A percentile compares a stretch with the other conserved stretches of the same genome.
Conservation (phyloP, 73 alveolate species). For the Tetrahymena malaccensis region DNA sequence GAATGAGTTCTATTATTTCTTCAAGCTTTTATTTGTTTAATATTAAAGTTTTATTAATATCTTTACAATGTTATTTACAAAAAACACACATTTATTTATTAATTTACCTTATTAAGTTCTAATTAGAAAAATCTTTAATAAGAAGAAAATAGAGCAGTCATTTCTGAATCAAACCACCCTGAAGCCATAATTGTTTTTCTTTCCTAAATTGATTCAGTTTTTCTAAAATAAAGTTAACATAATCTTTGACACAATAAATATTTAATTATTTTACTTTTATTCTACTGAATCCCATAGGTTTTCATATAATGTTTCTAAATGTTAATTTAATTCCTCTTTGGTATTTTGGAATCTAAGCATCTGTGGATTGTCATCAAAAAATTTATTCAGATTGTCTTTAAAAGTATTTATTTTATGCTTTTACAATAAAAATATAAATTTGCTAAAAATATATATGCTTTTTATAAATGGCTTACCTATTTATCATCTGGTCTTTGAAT, state of each 20-base stretch:
- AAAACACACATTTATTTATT: neutral
- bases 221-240: neutral
- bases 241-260: neutral
- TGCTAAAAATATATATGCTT: neutral
- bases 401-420: neutral
- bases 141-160: neutral
- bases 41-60: neutral
- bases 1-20: neutral
- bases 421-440: neutral
- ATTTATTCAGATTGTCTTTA: neutral
- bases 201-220: neutral
- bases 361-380: neutral
- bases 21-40: neutral
- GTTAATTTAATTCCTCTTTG: neutral
- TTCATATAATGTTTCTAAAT: neutral
- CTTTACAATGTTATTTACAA: neutral
- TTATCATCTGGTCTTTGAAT: neutral
- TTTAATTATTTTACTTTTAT: neutral
- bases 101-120: neutral
- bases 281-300: neutral
- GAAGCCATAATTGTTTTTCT: neutral
- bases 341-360: neutral
- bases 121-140: neutral
- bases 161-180: neutral
- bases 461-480: neutral